Evolutionary conservation across 768 basidiomycete species (phyloP).

Genomic region (Lepiota venenata): DNA sequence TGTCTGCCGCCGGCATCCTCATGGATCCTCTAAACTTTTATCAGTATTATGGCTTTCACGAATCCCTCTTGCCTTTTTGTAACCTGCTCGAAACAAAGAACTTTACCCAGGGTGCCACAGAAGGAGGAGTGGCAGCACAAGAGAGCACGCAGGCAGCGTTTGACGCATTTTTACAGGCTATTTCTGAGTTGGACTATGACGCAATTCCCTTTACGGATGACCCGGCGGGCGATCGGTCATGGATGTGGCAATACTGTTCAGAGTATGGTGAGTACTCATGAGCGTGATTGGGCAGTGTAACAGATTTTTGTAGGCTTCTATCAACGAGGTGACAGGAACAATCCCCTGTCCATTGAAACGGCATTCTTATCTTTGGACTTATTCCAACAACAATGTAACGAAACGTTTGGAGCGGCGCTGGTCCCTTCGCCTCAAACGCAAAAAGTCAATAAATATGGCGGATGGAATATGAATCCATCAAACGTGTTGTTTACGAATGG

Average conservation of each 20-base stretch:
- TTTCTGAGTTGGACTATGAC: conserved; percentile 43
- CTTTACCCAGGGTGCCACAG: conserved; percentile 31
- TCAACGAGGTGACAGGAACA: conserved; percentile 42
- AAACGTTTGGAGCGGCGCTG: conserved; percentile 34
- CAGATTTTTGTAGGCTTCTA: conserved; percentile 33
- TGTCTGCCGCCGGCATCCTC: conserved; percentile 38
- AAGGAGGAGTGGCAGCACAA: conserved; percentile 33
- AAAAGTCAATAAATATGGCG: conserved; percentile 47
- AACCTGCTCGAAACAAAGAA: conserved; percentile 44
- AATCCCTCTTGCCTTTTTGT: conserved; percentile 44
- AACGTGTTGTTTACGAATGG: conserved; percentile 48
- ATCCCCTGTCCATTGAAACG: conserved; percentile 45
- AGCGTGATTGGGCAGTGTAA: not conserved
- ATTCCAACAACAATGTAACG: conserved; percentile 43
- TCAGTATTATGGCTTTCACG: conserved; percentile 47
- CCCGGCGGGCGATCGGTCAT: conserved; percentile 40
- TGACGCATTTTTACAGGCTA: conserved; percentile 36
- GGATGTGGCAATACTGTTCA: conserved; percentile 54
- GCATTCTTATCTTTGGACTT: conserved; percentile 40
- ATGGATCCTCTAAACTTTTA: conserved; percentile 49
- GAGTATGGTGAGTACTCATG: conserved; percentile 38
- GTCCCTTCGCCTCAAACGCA: conserved; percentile 38
- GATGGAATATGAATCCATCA: conserved; percentile 47
- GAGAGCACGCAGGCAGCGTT: conserved; percentile 32
- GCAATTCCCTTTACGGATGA: conserved; percentile 41